These are phyloP conservation scores for Penicillium cinerascens DNA, from an alignment of 495 filamentous ascomycete species.

Conservation along the genomic window DNA sequence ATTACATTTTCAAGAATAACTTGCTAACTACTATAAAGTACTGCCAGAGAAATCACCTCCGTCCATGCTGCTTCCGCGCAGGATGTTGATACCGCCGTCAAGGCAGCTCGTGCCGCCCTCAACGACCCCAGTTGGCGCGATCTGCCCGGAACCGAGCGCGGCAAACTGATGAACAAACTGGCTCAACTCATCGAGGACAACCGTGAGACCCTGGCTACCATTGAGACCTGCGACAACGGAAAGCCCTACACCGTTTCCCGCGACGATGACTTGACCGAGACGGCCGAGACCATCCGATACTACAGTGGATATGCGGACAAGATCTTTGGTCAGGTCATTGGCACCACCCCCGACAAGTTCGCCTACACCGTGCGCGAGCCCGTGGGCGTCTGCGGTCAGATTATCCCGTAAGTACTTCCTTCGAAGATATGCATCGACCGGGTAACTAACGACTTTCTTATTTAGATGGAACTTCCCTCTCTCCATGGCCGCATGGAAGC, in stretches of 20 bases:
- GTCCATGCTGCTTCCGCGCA: conserved; percentile 76
- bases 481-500: conserved; percentile 85
- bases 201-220: conserved; percentile 70
- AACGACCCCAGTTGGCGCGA: conserved; percentile 74
- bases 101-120: conserved; percentile 77
- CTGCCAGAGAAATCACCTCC: conserved; percentile 75
- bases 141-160: conserved; percentile 67
- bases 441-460: not conserved
- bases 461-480: conserved; percentile 72
- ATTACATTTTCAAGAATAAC: not conserved
- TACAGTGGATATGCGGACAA: conserved; percentile 91
- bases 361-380: conserved; percentile 87
- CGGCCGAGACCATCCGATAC: conserved; percentile 68
- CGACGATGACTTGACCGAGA: conserved; percentile 69
- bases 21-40: conserved; percentile 21
- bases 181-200: conserved; percentile 69
- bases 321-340: conserved; percentile 82
- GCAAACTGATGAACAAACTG: conserved; percentile 68
- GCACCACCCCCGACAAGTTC: conserved; percentile 73
- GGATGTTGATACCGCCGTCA: conserved; percentile 80
- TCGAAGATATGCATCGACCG: too few species aligned
- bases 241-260: conserved; percentile 75
- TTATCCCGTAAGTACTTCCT: conserved; percentile 62
- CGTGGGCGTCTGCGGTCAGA: conserved; percentile 85
- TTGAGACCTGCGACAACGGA: conserved; percentile 93